Conservation (phyloP, 2,329 filamentous ascomycete genomes). For the Phyllosticta citrichinensis region DNA sequence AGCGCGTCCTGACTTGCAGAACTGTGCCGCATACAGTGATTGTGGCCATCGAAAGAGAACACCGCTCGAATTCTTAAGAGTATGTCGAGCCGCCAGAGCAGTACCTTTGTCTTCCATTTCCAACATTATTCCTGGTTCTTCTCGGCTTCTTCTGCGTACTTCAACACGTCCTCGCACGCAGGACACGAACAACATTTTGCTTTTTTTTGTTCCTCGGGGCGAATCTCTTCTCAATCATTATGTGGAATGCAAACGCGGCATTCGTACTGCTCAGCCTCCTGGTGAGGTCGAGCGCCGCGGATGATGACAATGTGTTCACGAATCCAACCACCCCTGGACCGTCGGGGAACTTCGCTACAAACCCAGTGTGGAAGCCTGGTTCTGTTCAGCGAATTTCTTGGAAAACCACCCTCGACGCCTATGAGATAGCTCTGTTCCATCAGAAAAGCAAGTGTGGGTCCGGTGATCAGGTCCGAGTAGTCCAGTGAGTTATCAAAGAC, state of each 20-base stretch:
- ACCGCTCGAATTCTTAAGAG: not conserved
- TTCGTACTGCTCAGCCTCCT: not conserved
- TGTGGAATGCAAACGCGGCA: not conserved
- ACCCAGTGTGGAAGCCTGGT: not conserved
- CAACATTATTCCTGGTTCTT: not conserved
- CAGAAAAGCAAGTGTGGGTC: not conserved
- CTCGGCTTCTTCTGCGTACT: not conserved
- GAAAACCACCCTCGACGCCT: not conserved
- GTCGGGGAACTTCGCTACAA: constrained; percentile 1
- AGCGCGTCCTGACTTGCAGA: not conserved
- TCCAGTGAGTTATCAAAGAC: not conserved
- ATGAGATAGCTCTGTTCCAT: not conserved
- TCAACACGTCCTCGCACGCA: not conserved
- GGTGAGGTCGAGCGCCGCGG: not conserved
- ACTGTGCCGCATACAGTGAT: not conserved
- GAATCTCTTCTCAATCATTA: not conserved
- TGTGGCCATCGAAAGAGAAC: not conserved
- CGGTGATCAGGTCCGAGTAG: not conserved
- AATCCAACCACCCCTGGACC: not conserved
- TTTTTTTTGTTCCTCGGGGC: not conserved
- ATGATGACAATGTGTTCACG: not conserved
- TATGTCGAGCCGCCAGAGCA: not conserved
- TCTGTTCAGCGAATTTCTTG: not conserved
- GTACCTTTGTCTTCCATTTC: not conserved
- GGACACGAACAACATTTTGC: not conserved